phyloP scores from a whole-genome alignment of 768 basidiomycete genomes.

The Boletus rubescentipes region DNA sequence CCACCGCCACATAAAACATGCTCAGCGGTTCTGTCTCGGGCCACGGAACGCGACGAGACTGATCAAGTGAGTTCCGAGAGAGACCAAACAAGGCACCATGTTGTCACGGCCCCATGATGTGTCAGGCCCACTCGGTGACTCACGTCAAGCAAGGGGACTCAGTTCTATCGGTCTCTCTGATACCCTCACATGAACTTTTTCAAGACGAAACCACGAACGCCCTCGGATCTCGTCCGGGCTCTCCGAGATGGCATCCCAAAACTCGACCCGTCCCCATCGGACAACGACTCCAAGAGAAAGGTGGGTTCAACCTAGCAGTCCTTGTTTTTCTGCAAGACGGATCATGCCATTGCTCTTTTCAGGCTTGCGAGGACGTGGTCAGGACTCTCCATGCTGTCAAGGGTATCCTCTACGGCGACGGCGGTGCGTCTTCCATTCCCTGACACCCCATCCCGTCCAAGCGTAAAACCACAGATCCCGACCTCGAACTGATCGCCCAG shows the following conservation, averaged over 20 bases:
- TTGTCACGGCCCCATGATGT: slow-evolving; percentile 12
- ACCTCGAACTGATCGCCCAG: slow-evolving; percentile 89
- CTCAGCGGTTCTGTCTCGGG: background rate
- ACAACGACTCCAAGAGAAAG: slow-evolving; percentile 77
- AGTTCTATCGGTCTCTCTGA: slow-evolving; percentile 2
- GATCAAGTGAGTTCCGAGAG: slow-evolving; percentile 5
- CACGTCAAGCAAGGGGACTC: slow-evolving; percentile 1
- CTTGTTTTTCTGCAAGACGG: background rate
- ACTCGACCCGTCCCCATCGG: slow-evolving; percentile 72
- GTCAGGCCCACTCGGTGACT: slow-evolving; percentile 12
- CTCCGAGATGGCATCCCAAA: slow-evolving; percentile 76
- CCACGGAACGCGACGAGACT: background rate
- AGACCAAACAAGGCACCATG: slow-evolving; percentile 9
- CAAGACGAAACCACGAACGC: slow-evolving; percentile 86
- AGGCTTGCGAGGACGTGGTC: slow-evolving; percentile 89
- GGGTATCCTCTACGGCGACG: slow-evolving; percentile 81
- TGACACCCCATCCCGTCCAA: slow-evolving; percentile 4
- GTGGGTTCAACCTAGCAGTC: slow-evolving; percentile 40
- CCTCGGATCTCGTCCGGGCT: slow-evolving; percentile 82
- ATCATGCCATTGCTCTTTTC: slow-evolving; percentile 5
- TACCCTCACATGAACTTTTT: slow-evolving; percentile 81
- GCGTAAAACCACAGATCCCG: slow-evolving; percentile 53
- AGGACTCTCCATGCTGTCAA: slow-evolving; percentile 92
- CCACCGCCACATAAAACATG: background rate
- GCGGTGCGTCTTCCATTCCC: slow-evolving; percentile 51